Evolutionary conservation across 352 stramenopile species (phyloP), one percentile per base, ranked within the genome.

Genomic region (Pythium dissotocum): DNA sequence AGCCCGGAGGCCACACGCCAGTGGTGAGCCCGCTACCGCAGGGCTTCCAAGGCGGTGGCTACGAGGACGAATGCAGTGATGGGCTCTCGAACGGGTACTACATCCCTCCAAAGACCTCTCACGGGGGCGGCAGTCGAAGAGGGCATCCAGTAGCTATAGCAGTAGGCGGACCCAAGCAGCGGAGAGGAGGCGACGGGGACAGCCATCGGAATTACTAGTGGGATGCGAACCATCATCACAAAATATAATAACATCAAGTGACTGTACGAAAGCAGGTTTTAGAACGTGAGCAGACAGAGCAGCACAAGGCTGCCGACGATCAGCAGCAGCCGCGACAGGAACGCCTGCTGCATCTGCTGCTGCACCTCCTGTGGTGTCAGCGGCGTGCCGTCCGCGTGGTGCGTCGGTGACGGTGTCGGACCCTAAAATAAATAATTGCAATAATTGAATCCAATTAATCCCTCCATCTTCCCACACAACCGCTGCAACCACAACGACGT

Each of bases 241-340:
- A 30, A 30, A n/a, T 60, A 56, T 56, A 49, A 62, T 58, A 59
- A 46, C 21, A 59, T 35, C 40, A 35, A 26, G n/a, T 51, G 35
- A 24, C 36, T 61, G 1, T 30, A n/a, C n/a, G n/a, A n/a, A n/a
- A n/a, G n/a, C n/a, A n/a, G n/a, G n/a, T n/a, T 32, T 71, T 75
- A 93, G 58, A 91, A 91, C 9, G 76, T 79, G 57, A 91, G 77
- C 35, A 93, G 77, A 55, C 82, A 90, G 14, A 93, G 68, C 51
- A 93, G 78, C 26, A 91, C 83, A 42, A 91, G 76, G 42, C 79
- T 91, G 65, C 85, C 85, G 51, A 91, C 68, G 32, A 91, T 75
- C 46, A 93, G 60, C 56, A 93, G 75, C 65, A 90, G 69, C 30
- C 83, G 82, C n/a, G 83, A 91, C 46, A 93, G 72, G 58, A 91